Evolutionary conservation across 371 early-diverging fungal genomes (phyloP).

Genomic region (Mycotypha africana): DNA sequence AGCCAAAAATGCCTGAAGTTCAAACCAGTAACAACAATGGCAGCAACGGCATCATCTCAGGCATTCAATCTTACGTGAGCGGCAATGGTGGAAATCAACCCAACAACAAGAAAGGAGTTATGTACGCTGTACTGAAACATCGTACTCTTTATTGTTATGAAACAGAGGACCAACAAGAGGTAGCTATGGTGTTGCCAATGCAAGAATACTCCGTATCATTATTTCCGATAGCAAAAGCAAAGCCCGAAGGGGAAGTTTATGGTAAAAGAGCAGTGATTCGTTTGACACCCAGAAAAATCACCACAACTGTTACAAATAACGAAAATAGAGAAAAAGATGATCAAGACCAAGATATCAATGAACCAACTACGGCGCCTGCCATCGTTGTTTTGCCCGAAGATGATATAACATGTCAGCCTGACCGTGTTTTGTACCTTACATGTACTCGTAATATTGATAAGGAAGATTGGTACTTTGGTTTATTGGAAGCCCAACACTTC

Average conservation of each 20-base stretch:
- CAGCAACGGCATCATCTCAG: conserved; percentile 16
- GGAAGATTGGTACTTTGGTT: conserved; percentile 85
- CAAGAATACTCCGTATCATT: conserved; percentile 64
- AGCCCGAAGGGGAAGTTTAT: conserved; percentile 52
- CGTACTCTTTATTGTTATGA: conserved; percentile 80
- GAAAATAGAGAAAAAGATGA: neutral
- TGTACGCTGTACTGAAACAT: conserved; percentile 73
- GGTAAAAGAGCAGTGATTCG: conserved; percentile 47
- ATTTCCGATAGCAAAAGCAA: conserved; percentile 27
- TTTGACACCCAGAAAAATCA: conserved; percentile 21
- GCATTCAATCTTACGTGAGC: conserved; percentile 15
- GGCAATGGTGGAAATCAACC: neutral
- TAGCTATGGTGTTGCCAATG: conserved; percentile 65
- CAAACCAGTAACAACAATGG: neutral
- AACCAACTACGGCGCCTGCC: neutral
- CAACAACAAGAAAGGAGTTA: conserved; percentile 16
- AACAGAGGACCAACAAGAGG: conserved; percentile 65
- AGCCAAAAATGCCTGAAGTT: conserved; percentile 22
- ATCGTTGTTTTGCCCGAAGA: conserved; percentile 6
- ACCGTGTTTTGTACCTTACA: conserved; percentile 34
- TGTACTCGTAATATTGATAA: conserved; percentile 68
- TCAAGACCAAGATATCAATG: too few species aligned
- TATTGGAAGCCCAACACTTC: conserved; percentile 41
- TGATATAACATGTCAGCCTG: conserved; percentile 7
- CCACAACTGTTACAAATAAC: neutral